Base-by-base conservation (phyloP, 352 stramenopile species). In the Phytophthora macrochlamydospora region DNA sequence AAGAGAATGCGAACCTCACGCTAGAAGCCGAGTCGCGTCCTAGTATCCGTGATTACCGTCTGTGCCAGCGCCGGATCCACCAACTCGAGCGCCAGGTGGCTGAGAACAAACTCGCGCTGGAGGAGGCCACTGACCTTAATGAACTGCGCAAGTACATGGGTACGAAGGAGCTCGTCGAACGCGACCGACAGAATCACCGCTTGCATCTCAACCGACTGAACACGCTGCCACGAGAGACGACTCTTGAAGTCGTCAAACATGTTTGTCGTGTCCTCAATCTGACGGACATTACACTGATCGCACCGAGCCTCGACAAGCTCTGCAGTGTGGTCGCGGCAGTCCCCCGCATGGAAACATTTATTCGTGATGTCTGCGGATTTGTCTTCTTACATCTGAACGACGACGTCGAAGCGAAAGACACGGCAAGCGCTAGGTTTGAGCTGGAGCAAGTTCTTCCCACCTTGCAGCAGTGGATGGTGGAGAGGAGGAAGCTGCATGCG, bases 261-360 rank as follows among this genome's bases (percentile, higher is more conserved):
- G 85, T 94, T 13, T 97, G 87, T 51, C 75, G 86, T 24, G 70
- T 94, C 18, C 69, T 97, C 0, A 83, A 96, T 45, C 44, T 96
- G 18, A 91, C 84, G 0, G 89, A 97, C 60, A 89, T 95, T 32
- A 94, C 83, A 18, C 62, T 94, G 29, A 93, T 95, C 58, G 76
- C 75, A 0, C 86, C 87, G 38, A 94, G 79, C 52, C 63, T 97
- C 2, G 73, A 91, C 18, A 95, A 96, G 60, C 68, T 97, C 7
- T 93, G 83, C 49, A 85, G 78, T 54, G 90, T 95, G 9, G 86
- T 97, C 6, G 70, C 76, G 11, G 83, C 85, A 1, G 86, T 97
- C 5, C 88, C 90, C 0, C 76, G 86, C 9, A 92, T 96, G 80
- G 90, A 96, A 53, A 89, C 82, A 53, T 96, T 97, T 45, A 92